phyloP scores from a whole-genome alignment of 208 protist genomes.

The Trypanosoma avium region DNA sequence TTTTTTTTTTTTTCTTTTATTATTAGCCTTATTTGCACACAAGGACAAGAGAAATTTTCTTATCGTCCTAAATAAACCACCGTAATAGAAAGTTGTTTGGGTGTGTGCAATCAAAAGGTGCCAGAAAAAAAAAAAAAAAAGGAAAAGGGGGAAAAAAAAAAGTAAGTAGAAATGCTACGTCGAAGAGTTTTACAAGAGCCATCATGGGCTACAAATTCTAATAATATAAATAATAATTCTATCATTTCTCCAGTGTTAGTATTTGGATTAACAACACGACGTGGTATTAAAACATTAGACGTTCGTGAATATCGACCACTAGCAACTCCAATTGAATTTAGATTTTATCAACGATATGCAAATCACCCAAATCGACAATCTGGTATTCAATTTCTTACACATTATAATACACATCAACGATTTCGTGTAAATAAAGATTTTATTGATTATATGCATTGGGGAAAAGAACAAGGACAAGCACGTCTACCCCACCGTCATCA shows the following conservation, averaged over 20 bases:
- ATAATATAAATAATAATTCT: background rate
- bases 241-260: background rate
- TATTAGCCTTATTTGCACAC: no score
- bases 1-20: no score
- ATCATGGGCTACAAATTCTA: background rate
- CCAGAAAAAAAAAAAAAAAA: background rate
- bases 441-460: conserved; percentile 93
- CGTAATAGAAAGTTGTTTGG: no score
- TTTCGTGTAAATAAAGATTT: conserved; percentile 89
- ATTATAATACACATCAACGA: conserved; percentile 89
- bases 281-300: conserved; percentile 80
- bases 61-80: no score
- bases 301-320: conserved; percentile 85
- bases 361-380: conserved; percentile 90
- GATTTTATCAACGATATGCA: conserved; percentile 91
- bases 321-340: conserved; percentile 87
- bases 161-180: conserved; percentile 31
- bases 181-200: conserved; percentile 32
- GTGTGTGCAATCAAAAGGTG: no score
- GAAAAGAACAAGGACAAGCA: conserved; percentile 88
- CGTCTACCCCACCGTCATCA: conserved; percentile 88
- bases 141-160: conserved; percentile 11
- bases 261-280: conserved; percentile 26
- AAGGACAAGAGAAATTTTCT: no score
- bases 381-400: conserved; percentile 88